Conservation (phyloP, 2,329 filamentous ascomycete genomes). For the Fusarium papillatum region DNA sequence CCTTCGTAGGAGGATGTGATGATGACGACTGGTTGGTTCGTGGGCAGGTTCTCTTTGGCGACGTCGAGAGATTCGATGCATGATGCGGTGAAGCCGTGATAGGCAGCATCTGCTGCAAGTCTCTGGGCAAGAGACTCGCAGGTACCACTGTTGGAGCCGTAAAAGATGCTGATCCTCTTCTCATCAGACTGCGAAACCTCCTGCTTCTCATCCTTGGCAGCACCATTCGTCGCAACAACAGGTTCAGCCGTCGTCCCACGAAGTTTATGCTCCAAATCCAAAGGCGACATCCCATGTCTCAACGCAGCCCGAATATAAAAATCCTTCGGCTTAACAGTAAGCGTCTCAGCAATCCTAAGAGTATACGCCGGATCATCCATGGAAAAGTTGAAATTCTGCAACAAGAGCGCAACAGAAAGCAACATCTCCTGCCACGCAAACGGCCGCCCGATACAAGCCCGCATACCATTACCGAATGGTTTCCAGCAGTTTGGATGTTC, state of each 20-base stretch:
- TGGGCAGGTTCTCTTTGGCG: constrained; percentile 66
- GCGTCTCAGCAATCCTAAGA: constrained; percentile 63
- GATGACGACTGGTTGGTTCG: constrained; percentile 69
- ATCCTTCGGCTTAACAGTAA: constrained; percentile 73
- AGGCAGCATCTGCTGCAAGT: constrained; percentile 67
- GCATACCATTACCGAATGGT: constrained; percentile 66
- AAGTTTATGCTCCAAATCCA: constrained; percentile 53
- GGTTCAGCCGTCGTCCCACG: constrained; percentile 28
- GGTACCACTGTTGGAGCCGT: constrained; percentile 78
- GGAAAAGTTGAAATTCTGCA: constrained; percentile 78
- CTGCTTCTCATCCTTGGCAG: neutral
- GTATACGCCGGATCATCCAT: constrained; percentile 70
- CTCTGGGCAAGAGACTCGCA: constrained; percentile 75
- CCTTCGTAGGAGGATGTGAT: constrained; percentile 80
- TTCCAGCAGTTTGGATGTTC: constrained; percentile 56
- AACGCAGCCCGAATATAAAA: constrained; percentile 71
- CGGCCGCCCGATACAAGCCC: constrained; percentile 65
- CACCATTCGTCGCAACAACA: constrained; percentile 6
- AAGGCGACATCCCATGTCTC: constrained; percentile 54
- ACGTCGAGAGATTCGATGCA: constrained; percentile 69
- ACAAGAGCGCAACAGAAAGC: constrained; percentile 63
- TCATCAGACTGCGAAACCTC: neutral
- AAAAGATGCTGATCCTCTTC: constrained; percentile 70
- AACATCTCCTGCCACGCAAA: constrained; percentile 69
- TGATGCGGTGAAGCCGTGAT: constrained; percentile 66